phyloP scores from a whole-genome alignment of 2,329 filamentous ascomycete genomes.

The Fusarium annulatum region DNA sequence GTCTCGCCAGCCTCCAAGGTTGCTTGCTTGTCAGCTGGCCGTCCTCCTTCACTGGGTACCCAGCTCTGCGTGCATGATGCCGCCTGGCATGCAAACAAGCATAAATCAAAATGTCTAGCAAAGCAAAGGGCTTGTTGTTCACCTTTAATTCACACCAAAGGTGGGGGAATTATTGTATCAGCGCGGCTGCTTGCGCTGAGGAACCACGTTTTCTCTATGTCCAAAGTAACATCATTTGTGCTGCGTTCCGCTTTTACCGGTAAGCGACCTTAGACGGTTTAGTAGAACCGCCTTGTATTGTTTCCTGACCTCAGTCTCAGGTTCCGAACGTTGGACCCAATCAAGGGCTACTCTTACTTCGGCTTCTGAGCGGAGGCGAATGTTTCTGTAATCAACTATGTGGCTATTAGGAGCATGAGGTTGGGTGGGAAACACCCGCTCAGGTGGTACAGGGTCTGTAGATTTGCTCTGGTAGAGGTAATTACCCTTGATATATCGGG shows the following conservation, averaged over 20 bases:
- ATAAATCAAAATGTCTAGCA: slow-evolving; percentile 12
- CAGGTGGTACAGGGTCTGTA: slow-evolving; percentile 3
- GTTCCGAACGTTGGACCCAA: slow-evolving; percentile 59
- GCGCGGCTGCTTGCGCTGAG: slow-evolving; percentile 18
- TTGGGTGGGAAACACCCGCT: slow-evolving; percentile 19
- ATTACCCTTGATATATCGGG: slow-evolving; percentile 31
- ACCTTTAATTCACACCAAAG: slow-evolving; percentile 6
- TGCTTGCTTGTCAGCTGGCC: slow-evolving; percentile 9
- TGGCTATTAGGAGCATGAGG: neutral
- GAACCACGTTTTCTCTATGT: slow-evolving; percentile 17
- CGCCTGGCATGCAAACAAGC: slow-evolving; percentile 20
- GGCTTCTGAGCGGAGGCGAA: slow-evolving; percentile 68
- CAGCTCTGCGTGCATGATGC: slow-evolving; percentile 9
- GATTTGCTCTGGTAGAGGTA: slow-evolving; percentile 10
- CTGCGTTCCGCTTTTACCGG: slow-evolving; percentile 6
- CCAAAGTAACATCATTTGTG: slow-evolving; percentile 14
- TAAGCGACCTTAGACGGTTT: slow-evolving; percentile 32
- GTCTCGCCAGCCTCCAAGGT: slow-evolving; percentile 7
- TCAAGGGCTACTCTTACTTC: slow-evolving; percentile 73
- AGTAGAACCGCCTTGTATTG: slow-evolving; percentile 38
- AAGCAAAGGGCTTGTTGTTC: slow-evolving; percentile 9
- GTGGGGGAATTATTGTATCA: slow-evolving; percentile 7
- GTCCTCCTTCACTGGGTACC: neutral
- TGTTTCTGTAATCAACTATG: slow-evolving; percentile 18
- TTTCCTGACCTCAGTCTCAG: slow-evolving; percentile 34